Base-by-base conservation (phyloP, 1,284 basidiomycete species). In the Stereum hirsutum region DNA sequence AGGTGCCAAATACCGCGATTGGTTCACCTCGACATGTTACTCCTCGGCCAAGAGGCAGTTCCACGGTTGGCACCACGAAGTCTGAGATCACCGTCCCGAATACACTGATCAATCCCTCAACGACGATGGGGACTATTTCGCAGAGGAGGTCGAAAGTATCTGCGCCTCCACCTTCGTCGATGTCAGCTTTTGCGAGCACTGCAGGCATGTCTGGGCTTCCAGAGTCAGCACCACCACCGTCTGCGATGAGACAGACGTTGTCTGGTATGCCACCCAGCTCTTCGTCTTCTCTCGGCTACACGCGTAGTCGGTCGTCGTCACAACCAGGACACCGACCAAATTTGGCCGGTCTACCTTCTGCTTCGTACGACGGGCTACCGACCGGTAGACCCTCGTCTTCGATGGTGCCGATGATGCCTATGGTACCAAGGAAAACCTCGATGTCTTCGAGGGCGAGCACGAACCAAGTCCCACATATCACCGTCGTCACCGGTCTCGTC, bases 81-180 rank as follows among this genome's bases (percentile, higher is more conserved):
- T 66, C 71, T 37, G 74, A 75, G 48, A 53, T 52, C 25, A 35
- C 44, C 12, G 41, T 51, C n/a, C 46, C 57, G 15, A 51, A 36
- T 38, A 52, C 65, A 12, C 59, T 79, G 45, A 79, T 83, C 51
- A 82, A 78, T 53, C 54, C 71, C 8, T 72, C 78, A 1, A 75
- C 78, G 17, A 66, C 57, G 20, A 72, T 78, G 58, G 77, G 86
- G 24, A 78, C 81, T 19, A 82, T 89, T 49, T 74, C 68, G 31
- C 80, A 81, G 54, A 73, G 88, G 46, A 68, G 86, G 46, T 68
- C 63, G 33, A 85, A 83, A 57, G 60, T 69, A 23, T 77, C 78
- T 28, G 71, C 74, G 4, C 76, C 80, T 32, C 73, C 78, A 8
- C 27, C 37, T n/a, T 67, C 70, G 30, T 17, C 44, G 11, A 34